Base-by-base conservation (phyloP, 805 yeast species). In the Lipomyces lipofer region DNA sequence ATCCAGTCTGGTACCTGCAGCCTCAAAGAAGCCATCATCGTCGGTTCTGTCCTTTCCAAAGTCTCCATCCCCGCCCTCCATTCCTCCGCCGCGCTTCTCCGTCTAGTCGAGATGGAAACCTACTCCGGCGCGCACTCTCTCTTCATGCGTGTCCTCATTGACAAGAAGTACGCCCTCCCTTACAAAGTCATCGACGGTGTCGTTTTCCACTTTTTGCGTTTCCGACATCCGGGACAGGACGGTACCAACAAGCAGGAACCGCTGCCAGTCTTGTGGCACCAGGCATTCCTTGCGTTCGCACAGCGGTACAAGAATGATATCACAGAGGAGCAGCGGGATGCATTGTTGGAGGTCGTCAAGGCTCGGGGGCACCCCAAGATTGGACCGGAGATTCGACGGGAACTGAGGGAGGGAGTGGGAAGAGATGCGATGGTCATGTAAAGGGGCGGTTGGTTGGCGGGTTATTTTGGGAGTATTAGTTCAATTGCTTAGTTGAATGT, bases 261-360 rank as follows among this genome's bases (percentile, higher is more conserved):
- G 19, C 77, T 94, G 67, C 98, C 99, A 6, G 87, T 94, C 15
- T 92, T 92, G 33, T 94, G 99, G 98, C 98, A 95, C 70, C 95
- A 92, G 70, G 92, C 97, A 1, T 86, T 94, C 67, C 77, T 94
- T 53, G 85, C 94, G 1, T 94, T 94, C 75, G 96, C 97, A 32
- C 97, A 91, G 74, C 80, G 97, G 61, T 94, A 94, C 70, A 94
- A 92, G 71, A 92, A 94, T 68, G 99, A 94, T 76, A 88, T 94
- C 55, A 94, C 99, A n/a, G 96, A 89, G 65, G 99, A 94, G 69
- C 99, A 94, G 76, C 81, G 97, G 69, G 99, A 94, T 65, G 89
- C 92, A 71, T 75, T 94, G 57, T 73, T 94, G 68, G 97, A 92
- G 65, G 91, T 96, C 3, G 81, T 90, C 17, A 85, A 96, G 73